Percentiles rank a stretch among this genome's conserved stretches.
phyloP scores from a whole-genome alignment of 192 early-diverging fungal genomes.

The Dissophora ornata region DNA sequence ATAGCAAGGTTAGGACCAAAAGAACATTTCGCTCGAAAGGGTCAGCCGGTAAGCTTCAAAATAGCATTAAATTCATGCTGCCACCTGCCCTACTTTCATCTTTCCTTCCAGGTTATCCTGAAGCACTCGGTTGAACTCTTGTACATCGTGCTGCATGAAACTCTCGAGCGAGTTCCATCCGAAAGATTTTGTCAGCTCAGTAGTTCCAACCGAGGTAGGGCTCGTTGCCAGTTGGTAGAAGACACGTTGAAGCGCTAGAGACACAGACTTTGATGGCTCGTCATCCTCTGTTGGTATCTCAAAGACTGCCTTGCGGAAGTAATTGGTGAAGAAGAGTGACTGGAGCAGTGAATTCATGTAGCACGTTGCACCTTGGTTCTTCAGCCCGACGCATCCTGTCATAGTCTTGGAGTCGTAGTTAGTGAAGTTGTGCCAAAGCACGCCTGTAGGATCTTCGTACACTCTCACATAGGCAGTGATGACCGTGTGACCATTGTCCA shows the following conservation, averaged over 20 bases:
- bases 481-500: constrained; percentile 58
- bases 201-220: constrained; percentile 83
- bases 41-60: no score
- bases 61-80: no score
- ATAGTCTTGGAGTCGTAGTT: constrained; percentile 92
- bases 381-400: constrained; percentile 93
- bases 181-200: constrained; percentile 96
- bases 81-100: no score
- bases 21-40: no score
- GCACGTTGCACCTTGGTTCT: constrained; percentile 98
- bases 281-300: constrained; percentile 93
- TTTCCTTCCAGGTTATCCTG: constrained; percentile 98
- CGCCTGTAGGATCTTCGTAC: constrained; percentile 88
- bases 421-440: constrained; percentile 95
- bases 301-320: constrained; percentile 93
- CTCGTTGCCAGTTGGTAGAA: constrained; percentile 91
- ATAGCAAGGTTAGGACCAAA: not conserved
- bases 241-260: constrained; percentile 92
- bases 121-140: constrained; percentile 97
- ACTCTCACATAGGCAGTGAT: constrained; percentile 82
- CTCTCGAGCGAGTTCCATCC: constrained; percentile 97
- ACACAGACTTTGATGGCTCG: constrained; percentile 86
- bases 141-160: constrained; percentile 98
- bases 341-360: constrained; percentile 99
- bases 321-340: constrained; percentile 93